These are phyloP conservation scores for Boeremia lycopersici DNA, from an alignment of 2,329 filamentous ascomycete genomes.

Conservation along the genomic window DNA sequence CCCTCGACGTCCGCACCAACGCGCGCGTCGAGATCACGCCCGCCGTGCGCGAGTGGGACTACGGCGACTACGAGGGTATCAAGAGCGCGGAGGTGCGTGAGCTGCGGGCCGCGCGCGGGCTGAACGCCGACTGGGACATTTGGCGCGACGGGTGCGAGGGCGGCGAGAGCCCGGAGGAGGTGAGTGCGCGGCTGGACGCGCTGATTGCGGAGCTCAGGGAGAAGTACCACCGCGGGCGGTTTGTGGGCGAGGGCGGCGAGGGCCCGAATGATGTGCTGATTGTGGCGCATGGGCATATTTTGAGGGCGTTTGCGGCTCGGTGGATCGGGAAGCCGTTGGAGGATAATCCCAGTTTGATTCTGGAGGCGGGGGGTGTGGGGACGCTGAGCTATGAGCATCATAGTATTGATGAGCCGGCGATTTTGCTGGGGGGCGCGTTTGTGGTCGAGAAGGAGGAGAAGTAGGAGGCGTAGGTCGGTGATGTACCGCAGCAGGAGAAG, in stretches of 20 bases:
- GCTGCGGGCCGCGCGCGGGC: slow-evolving; percentile 54
- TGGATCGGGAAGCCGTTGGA: slow-evolving; percentile 78
- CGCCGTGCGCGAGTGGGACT: slow-evolving; percentile 65
- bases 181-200: slow-evolving; percentile 73
- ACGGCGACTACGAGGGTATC: slow-evolving; percentile 67
- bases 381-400: slow-evolving; percentile 60
- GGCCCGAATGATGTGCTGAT: slow-evolving; percentile 71
- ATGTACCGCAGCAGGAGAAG: not conserved
- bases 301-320: slow-evolving; percentile 84
- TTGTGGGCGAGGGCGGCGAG: slow-evolving; percentile 49
- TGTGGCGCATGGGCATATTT: slow-evolving; percentile 88
- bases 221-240: slow-evolving; percentile 50
- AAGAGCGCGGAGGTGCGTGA: slow-evolving; percentile 58
- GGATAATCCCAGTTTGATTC: slow-evolving; percentile 76
- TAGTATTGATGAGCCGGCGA: slow-evolving; percentile 57
- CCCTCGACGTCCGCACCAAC: slow-evolving; percentile 39
- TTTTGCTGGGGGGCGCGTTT: slow-evolving; percentile 58
- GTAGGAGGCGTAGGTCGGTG: slow-evolving; percentile 7
- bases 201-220: slow-evolving; percentile 76
- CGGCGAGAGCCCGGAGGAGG: slow-evolving; percentile 77
- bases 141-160: slow-evolving; percentile 84
- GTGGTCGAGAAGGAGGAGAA: slow-evolving; percentile 52
- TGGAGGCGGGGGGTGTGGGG: slow-evolving; percentile 69
- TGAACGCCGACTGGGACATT: slow-evolving; percentile 75
- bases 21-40: slow-evolving; percentile 58